Conservation (phyloP, 176 grass and related monocot genomes). For the Oryza glumipatula region DNA sequence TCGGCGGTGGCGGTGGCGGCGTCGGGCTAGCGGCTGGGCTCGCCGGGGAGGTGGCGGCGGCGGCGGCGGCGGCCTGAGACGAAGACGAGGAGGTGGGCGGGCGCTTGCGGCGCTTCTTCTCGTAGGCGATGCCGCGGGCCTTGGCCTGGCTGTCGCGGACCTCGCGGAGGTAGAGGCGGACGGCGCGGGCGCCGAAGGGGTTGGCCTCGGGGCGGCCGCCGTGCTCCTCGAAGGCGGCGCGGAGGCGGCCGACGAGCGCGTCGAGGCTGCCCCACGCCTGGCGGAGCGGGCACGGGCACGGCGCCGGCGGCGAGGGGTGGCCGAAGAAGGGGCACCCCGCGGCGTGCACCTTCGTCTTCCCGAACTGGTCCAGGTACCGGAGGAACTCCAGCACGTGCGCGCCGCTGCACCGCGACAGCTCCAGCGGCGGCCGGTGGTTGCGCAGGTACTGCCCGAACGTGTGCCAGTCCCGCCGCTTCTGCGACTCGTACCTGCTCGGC, state of each 20-base stretch:
- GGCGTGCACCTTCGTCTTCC: constrained; percentile 82
- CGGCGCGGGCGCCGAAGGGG: constrained; percentile 74
- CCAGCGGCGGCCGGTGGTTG: constrained; percentile 81
- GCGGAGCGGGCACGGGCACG: constrained; percentile 63
- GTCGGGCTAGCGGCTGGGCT: background rate
- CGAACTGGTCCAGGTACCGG: constrained; percentile 84
- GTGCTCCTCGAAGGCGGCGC: constrained; percentile 87
- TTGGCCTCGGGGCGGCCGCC: constrained; percentile 68
- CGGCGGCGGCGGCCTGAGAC: background rate
- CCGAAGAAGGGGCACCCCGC: constrained; percentile 70
- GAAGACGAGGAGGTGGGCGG: constrained; percentile 28
- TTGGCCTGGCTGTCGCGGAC: constrained; percentile 63
- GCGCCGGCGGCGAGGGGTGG: constrained; percentile 66
- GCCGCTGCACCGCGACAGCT: constrained; percentile 76
- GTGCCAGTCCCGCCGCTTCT: constrained; percentile 90
- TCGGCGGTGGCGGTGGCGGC: background rate
- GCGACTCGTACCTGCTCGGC: constrained; percentile 81
- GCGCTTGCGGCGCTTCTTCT: constrained; percentile 72
- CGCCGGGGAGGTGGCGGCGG: background rate
- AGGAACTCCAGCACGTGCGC: constrained; percentile 84
- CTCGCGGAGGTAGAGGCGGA: constrained; percentile 75
- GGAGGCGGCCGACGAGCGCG: constrained; percentile 78
- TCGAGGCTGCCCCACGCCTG: constrained; percentile 86
- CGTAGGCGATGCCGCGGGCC: constrained; percentile 63
- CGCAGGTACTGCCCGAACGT: constrained; percentile 84